Evolutionary conservation across 768 basidiomycete species (phyloP).

Genomic region (Plicaturopsis crispa): DNA sequence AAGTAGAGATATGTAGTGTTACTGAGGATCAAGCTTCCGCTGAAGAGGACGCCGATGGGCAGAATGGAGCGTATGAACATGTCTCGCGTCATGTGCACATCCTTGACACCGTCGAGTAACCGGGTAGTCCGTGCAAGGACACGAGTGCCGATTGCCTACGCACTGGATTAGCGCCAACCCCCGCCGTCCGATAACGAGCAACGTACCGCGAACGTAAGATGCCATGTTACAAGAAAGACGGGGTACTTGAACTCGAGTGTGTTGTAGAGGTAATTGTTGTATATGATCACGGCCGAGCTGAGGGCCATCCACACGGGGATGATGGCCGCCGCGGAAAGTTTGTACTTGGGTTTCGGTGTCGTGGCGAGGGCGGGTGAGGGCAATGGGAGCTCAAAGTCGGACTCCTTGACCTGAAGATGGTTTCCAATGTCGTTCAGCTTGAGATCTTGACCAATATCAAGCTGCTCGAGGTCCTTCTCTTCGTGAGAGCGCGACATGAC

Average conservation of each 20-base stretch:
- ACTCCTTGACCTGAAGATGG: slow-evolving; percentile 8
- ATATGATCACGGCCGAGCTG: slow-evolving; percentile 86
- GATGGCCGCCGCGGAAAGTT: slow-evolving; percentile 58
- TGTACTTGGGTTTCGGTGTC: slow-evolving; percentile 34
- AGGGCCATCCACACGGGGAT: slow-evolving; percentile 93
- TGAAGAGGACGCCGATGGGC: slow-evolving; percentile 91
- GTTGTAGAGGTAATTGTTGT: slow-evolving; percentile 91
- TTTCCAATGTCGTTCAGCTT: neutral
- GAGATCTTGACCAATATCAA: slow-evolving; percentile 3
- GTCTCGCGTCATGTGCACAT: slow-evolving; percentile 71
- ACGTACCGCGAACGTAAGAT: slow-evolving; percentile 58
- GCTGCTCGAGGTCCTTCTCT: slow-evolving; percentile 14
- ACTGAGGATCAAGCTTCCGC: slow-evolving; percentile 82
- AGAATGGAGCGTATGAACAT: slow-evolving; percentile 82
- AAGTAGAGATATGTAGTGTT: slow-evolving; percentile 93
- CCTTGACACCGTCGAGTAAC: slow-evolving; percentile 71
- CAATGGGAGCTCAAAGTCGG: slow-evolving; percentile 22
- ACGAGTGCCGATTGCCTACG: slow-evolving; percentile 75
- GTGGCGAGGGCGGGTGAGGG: slow-evolving; percentile 51
- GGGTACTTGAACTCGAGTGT: slow-evolving; percentile 80
- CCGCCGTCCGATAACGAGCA: slow-evolving; percentile 1
- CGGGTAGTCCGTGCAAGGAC: slow-evolving; percentile 75
- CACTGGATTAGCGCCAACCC: slow-evolving; percentile 1
- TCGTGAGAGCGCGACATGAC: slow-evolving; percentile 14
- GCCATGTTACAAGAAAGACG: slow-evolving; percentile 90